Conservation (phyloP, 129 eudicot genomes). For the Calendula officinalis region DNA sequence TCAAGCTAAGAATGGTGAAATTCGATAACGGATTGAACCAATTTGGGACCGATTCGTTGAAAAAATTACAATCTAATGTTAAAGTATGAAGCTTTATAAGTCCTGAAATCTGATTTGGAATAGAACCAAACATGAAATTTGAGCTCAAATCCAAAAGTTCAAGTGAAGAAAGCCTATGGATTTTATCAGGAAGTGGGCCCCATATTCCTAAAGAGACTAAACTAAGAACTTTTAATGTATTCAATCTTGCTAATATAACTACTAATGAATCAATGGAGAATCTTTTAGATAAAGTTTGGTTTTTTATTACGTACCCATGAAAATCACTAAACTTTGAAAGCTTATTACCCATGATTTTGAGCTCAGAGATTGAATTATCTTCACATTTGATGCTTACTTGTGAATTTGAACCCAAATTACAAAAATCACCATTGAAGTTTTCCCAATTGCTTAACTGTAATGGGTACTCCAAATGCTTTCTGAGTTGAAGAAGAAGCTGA, state of each 20-base stretch:
- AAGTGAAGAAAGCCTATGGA: slow-evolving; percentile 61
- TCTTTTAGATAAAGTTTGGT: slow-evolving; percentile 59
- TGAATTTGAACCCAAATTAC: slow-evolving; percentile 46
- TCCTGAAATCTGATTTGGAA: slow-evolving; percentile 57
- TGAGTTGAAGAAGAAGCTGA: slow-evolving; percentile 67
- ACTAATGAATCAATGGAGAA: slow-evolving; percentile 90
- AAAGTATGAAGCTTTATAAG: slow-evolving; percentile 64
- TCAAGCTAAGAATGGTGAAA: slow-evolving; percentile 68
- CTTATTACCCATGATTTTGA: slow-evolving; percentile 75
- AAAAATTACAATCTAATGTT: slow-evolving; percentile 68
- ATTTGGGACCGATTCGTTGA: slow-evolving; percentile 72
- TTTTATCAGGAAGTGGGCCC: slow-evolving; percentile 83
- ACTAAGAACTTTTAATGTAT: slow-evolving; percentile 63
- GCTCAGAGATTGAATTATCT: slow-evolving; percentile 62
- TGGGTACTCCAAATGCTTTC: slow-evolving; percentile 89
- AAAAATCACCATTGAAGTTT: slow-evolving; percentile 56
- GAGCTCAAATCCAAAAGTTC: slow-evolving; percentile 80
- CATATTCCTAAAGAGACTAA: slow-evolving; percentile 89
- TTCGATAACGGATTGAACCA: slow-evolving; percentile 68
- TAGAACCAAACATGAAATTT: slow-evolving; percentile 76
- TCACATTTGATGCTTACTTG: slow-evolving; percentile 63
- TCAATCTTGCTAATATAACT: slow-evolving; percentile 73
- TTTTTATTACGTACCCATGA: slow-evolving; percentile 60
- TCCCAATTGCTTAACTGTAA: slow-evolving; percentile 52
- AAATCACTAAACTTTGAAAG: slow-evolving; percentile 52